Evolutionary conservation across 2,329 filamentous ascomycete genomes (phyloP).

Genomic region (Gremmenia infestans): DNA sequence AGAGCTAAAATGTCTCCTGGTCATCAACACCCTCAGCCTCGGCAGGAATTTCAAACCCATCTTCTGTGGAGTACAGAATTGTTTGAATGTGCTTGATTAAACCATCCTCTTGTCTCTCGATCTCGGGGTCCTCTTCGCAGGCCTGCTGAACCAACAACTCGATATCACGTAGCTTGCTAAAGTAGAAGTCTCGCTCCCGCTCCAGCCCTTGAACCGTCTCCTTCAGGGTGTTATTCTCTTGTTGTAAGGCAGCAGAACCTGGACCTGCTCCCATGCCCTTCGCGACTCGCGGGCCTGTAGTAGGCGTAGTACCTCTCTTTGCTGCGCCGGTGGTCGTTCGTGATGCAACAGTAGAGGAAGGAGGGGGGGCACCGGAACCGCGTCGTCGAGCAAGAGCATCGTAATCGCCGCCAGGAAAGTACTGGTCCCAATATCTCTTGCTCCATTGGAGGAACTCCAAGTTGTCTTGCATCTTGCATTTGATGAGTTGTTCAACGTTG

Average conservation of each 20-base stretch:
- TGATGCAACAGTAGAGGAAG: slow-evolving; percentile 43
- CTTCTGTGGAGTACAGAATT: slow-evolving; percentile 96
- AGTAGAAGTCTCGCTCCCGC: slow-evolving; percentile 97
- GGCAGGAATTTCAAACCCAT: slow-evolving; percentile 83
- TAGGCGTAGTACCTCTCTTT: slow-evolving; percentile 37
- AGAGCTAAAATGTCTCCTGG: slow-evolving; percentile 68
- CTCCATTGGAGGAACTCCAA: slow-evolving; percentile 97
- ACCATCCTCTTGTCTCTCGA: slow-evolving; percentile 90
- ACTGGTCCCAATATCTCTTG: slow-evolving; percentile 96
- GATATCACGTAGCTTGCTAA: slow-evolving; percentile 96
- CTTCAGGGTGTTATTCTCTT: slow-evolving; percentile 85
- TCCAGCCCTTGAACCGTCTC: slow-evolving; percentile 94
- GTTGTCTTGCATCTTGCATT: slow-evolving; percentile 99
- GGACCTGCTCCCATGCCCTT: slow-evolving; percentile 45
- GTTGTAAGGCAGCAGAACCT: slow-evolving; percentile 66
- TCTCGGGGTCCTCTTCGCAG: slow-evolving; percentile 83
- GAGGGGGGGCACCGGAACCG: slow-evolving; percentile 58
- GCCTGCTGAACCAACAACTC: slow-evolving; percentile 91
- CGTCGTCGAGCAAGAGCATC: slow-evolving; percentile 84
- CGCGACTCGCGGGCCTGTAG: slow-evolving; percentile 39
- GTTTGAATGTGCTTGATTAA: slow-evolving; percentile 94
- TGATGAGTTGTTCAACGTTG: slow-evolving; percentile 81
- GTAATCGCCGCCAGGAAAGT: slow-evolving; percentile 96
- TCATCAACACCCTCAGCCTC: slow-evolving; percentile 64
- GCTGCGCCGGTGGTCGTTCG: slow-evolving; percentile 44